A percentile compares a stretch with the other conserved stretches of the same genome.
Evolutionary conservation across 108 stramenopile genomes (phyloP).

Genomic region (Pseudonitzschia pungens): DNA sequence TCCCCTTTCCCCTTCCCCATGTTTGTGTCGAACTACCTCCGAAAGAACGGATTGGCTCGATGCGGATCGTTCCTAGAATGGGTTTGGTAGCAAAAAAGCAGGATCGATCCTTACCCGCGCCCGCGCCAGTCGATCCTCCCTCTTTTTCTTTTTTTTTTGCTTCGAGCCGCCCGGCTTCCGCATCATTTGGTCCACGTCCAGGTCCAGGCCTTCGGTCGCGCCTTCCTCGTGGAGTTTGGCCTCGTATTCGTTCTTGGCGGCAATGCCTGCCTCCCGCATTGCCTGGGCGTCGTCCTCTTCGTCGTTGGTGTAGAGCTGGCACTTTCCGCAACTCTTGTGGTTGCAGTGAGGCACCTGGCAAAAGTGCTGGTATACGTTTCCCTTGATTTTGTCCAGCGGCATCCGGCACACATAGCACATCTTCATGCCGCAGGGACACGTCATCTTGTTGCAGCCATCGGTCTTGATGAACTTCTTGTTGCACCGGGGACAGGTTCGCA

Average conservation of each 20-base stretch:
- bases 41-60: no score
- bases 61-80: no score
- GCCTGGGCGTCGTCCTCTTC: constrained; percentile 63
- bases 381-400: constrained; percentile 39
- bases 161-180: background rate
- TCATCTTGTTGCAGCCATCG: constrained; percentile 88
- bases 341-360: constrained; percentile 81
- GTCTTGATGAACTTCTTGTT: constrained; percentile 67
- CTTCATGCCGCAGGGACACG: constrained; percentile 69
- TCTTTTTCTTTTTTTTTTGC: background rate
- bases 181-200: constrained; percentile 36
- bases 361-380: constrained; percentile 71
- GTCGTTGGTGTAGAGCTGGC: constrained; percentile 69
- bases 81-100: no score
- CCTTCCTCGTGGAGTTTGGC: constrained; percentile 57
- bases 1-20: no score
- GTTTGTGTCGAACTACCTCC: no score
- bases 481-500: constrained; percentile 82
- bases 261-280: constrained; percentile 73
- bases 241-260: constrained; percentile 56
- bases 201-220: constrained; percentile 44
- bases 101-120: background rate
- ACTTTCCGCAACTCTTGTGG: constrained; percentile 67
- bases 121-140: background rate
- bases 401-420: constrained; percentile 83